Conservation (phyloP, 108 stramenopile species). For the Pseudonitzschia pungens region DNA sequence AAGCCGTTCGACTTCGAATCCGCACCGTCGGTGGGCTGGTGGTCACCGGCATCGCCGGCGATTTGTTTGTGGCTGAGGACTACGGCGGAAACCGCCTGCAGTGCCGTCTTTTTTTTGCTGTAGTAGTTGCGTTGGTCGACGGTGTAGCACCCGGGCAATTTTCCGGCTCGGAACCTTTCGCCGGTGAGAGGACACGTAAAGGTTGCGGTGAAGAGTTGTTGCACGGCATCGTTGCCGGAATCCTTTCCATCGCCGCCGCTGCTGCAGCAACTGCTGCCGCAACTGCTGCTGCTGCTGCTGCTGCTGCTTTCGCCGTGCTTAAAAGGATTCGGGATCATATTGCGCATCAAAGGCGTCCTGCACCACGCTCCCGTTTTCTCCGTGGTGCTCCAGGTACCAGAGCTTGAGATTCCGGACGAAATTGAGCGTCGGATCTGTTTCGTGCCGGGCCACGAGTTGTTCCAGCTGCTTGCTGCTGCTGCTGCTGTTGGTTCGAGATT, state of each 20-base stretch:
- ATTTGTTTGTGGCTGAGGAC: constrained; percentile 5
- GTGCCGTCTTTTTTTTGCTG: constrained; percentile 9
- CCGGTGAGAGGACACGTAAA: constrained; percentile 30
- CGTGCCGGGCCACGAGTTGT: neutral
- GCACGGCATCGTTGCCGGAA: neutral
- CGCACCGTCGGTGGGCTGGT: too few relatives aligned
- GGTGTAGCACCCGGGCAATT: neutral
- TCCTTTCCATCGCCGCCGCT: neutral
- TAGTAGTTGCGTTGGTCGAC: neutral
- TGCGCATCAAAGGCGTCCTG: constrained; percentile 8
- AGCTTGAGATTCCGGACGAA: constrained; percentile 14
- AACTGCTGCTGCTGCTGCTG: too few relatives aligned
- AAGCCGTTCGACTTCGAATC: too few relatives aligned
- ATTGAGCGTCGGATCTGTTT: neutral
- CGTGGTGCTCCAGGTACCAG: constrained; percentile 22
- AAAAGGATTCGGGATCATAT: constrained; percentile 11
- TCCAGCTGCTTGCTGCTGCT: too few relatives aligned
- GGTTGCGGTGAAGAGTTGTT: constrained; percentile 18
- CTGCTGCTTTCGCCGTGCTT: too few relatives aligned
- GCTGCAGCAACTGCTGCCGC: too few relatives aligned
- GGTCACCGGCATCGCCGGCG: too few relatives aligned
- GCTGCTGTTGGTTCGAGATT: neutral
- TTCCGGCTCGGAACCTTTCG: constrained; percentile 7
- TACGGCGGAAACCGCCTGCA: neutral
- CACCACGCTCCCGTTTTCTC: constrained; percentile 3